Conservation (phyloP, 768 basidiomycete species). For the Tephrocybe sp. region DNA sequence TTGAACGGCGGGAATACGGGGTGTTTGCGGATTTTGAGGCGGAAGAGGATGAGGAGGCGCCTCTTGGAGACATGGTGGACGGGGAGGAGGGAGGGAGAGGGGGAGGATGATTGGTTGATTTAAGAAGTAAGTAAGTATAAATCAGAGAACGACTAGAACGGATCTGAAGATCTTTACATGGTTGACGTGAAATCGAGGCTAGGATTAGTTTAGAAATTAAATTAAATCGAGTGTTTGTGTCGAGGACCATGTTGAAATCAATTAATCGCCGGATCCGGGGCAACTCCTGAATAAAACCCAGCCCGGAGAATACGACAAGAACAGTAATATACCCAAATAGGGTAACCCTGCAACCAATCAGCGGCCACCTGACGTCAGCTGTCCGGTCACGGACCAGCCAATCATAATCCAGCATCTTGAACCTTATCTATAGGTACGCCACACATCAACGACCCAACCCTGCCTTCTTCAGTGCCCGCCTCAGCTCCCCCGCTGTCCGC, state of each 20-base stretch:
- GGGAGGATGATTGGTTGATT: slow-evolving; percentile 24
- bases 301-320: too few relatives aligned
- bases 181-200: slow-evolving; percentile 20
- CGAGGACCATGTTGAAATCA: slow-evolving; percentile 26
- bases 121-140: slow-evolving; percentile 33
- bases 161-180: slow-evolving; percentile 43
- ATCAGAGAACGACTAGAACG: slow-evolving; percentile 36
- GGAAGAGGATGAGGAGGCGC: slow-evolving; percentile 36
- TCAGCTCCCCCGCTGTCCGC: slow-evolving; percentile 77
- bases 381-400: not conserved
- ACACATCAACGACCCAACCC: slow-evolving; percentile 33
- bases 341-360: not conserved
- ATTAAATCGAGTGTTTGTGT: slow-evolving; percentile 22
- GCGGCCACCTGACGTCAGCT: slow-evolving; percentile 3
- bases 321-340: slow-evolving; percentile 8
- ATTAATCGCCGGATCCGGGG: slow-evolving; percentile 34
- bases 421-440: slow-evolving; percentile 16
- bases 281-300: slow-evolving; percentile 2
- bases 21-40: slow-evolving; percentile 29
- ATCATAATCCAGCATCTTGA: slow-evolving; percentile 2
- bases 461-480: slow-evolving; percentile 56
- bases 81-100: slow-evolving; percentile 16
- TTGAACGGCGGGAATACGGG: slow-evolving; percentile 47
- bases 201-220: slow-evolving; percentile 7
- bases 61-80: slow-evolving; percentile 57